phyloP scores from a whole-genome alignment of 805 yeast genomes.

The Diddensiella caesifluorescens region DNA sequence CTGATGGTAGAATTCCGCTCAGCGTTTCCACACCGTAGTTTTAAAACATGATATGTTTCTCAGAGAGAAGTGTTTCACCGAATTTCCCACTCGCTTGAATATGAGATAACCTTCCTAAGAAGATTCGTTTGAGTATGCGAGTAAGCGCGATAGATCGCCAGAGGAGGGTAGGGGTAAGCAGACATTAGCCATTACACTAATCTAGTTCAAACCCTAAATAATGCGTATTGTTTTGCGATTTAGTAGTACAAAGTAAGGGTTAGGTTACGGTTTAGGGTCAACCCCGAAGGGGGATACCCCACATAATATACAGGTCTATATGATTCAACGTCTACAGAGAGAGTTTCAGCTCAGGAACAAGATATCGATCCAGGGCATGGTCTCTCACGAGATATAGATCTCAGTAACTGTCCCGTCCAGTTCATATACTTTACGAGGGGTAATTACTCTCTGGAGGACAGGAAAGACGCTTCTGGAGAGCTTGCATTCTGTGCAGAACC shows the following conservation, averaged over 20 bases:
- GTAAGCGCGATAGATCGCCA: conserved; percentile 22
- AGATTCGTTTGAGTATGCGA: conserved; percentile 19
- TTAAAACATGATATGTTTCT: conserved; percentile 13
- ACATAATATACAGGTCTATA: too few species aligned
- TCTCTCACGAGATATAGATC: too few species aligned
- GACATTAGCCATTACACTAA: neutral
- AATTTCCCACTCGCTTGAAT: conserved; percentile 24
- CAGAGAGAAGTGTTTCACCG: conserved; percentile 24
- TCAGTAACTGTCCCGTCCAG: too few species aligned
- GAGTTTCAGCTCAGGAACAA: too few species aligned
- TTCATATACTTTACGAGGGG: too few species aligned
- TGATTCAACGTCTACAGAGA: too few species aligned
- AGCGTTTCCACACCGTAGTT: conserved; percentile 21
- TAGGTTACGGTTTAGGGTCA: neutral
- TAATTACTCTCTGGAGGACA: too few species aligned
- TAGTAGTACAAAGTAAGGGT: neutral
- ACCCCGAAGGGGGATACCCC: too few species aligned
- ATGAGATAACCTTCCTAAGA: neutral
- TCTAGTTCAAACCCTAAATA: too few species aligned
- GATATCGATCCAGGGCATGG: too few species aligned
- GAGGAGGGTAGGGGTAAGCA: conserved; percentile 10
- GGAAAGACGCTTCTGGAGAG: too few species aligned
- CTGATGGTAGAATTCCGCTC: conserved; percentile 21
- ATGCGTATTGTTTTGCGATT: neutral
- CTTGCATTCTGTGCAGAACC: too few species aligned